Base-by-base conservation (phyloP, 1,284 basidiomycete species). In the Abortiporus biennis region DNA sequence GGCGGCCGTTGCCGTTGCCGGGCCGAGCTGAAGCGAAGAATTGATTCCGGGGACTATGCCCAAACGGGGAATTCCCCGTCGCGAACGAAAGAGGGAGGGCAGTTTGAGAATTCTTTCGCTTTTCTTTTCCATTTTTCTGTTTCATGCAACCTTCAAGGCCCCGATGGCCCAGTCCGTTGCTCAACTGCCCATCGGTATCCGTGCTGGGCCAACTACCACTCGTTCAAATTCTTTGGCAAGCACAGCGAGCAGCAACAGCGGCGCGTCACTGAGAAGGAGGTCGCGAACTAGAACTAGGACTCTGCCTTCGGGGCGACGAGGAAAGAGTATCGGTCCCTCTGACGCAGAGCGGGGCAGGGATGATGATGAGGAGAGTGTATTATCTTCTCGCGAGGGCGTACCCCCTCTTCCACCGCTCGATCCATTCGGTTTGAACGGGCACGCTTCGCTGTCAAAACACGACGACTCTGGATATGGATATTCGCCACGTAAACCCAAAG, bases 211-310 rank as follows among this genome's bases (percentile, higher is more conserved):
- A 13, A 22, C 53, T 43, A 42, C 57, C 48, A 43, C 61, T 33
- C 70, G 71, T 53, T 65, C 70, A 33, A 68, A 67, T 44, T 71
- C 69, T 8, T 46, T 57, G 38, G 61, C 62, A 17, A 70, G 68
- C 49, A 69, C 63, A n/a, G 56, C 59, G 46, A 66, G 63, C 49
- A 55, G 51, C 41, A 40, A 42, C 31, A 67, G 61, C 49, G 57
- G 55, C 20, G 44, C 57, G 42, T 59, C 56, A 17, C 56, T 65
- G 31, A 47, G 52, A 40, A 61, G 63, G 37, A 52, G 61, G 40
- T 56, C 63, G 40, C 58, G 61, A 39, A 63, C 58, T 31, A 54
- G 55, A 45, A 54, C 59, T 23, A 53, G 59, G 44, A 54, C 61
- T 11, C 48, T 58, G 46, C 57, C 55, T 25, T 11, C 51, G 12